Conservation (phyloP, 345 rosid species). For the Hibiscus trionum region DNA sequence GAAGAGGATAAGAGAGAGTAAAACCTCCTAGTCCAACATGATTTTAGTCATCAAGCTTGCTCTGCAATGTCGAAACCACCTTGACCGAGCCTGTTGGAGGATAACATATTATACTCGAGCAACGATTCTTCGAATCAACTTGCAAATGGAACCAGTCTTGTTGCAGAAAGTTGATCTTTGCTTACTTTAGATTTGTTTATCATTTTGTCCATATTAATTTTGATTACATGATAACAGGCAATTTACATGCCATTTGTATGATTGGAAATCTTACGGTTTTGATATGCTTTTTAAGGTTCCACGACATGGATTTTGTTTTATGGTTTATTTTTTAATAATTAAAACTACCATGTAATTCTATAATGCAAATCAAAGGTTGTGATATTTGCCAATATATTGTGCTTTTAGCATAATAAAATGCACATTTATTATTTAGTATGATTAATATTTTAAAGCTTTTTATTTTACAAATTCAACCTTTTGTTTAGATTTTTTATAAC, state of each 20-base stretch:
- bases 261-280: not conserved
- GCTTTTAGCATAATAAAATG: not conserved
- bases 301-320: not conserved
- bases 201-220: slow-evolving; percentile 1
- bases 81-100: not conserved
- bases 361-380: not conserved
- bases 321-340: not conserved
- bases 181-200: not conserved
- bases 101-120: not conserved
- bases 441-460: too few relatives aligned
- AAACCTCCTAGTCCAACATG: not conserved
- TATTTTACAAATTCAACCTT: too few relatives aligned
- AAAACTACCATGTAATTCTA: not conserved
- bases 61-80: not conserved
- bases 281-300: not conserved
- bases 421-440: not conserved
- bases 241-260: not conserved
- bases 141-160: not conserved
- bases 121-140: not conserved
- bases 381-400: not conserved
- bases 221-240: not conserved
- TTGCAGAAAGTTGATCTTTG: slow-evolving; percentile 2
- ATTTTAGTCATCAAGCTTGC: not conserved
- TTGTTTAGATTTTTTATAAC: too few relatives aligned
- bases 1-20: slow-evolving; percentile 82